These are phyloP conservation scores for Termitomyces sp. DNA, from an alignment of 768 basidiomycete genomes.

Conservation along the genomic window DNA sequence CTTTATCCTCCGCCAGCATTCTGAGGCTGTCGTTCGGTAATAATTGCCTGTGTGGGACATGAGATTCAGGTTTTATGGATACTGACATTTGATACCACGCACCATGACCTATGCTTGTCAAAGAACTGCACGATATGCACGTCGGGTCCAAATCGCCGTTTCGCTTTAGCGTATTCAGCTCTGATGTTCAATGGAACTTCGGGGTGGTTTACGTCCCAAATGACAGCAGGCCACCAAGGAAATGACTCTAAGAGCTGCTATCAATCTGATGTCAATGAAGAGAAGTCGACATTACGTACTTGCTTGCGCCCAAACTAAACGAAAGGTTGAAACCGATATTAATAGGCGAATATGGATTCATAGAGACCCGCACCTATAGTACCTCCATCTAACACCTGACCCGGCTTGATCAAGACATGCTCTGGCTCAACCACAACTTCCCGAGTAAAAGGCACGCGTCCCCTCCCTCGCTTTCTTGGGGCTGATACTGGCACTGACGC, in stretches of 20 bases:
- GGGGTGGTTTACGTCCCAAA: slow-evolving; percentile 57
- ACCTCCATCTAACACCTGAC: slow-evolving; percentile 40
- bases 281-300: slow-evolving; percentile 32
- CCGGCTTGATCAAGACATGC: slow-evolving; percentile 25
- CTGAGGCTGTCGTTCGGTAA: slow-evolving; percentile 50
- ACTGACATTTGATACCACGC: slow-evolving; percentile 11
- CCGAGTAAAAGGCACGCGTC: background rate
- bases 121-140: slow-evolving; percentile 75
- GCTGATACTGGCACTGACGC: background rate
- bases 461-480: background rate
- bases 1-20: slow-evolving; percentile 60
- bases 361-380: slow-evolving; percentile 55
- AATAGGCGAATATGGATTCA: background rate
- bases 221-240: slow-evolving; percentile 87
- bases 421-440: slow-evolving; percentile 18
- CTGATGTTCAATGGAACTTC: slow-evolving; percentile 44
- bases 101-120: slow-evolving; percentile 65
- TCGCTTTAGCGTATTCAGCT: slow-evolving; percentile 20
- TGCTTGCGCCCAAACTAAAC: slow-evolving; percentile 79
- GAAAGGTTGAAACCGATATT: slow-evolving; percentile 1
- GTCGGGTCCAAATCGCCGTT: slow-evolving; percentile 32
- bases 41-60: slow-evolving; percentile 48
- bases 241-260: slow-evolving; percentile 43
- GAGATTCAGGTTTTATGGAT: background rate
- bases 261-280: background rate